These are phyloP conservation scores for Hyphopichia fennica DNA, from an alignment of 1,139 yeast species.

Conservation along the genomic window DNA sequence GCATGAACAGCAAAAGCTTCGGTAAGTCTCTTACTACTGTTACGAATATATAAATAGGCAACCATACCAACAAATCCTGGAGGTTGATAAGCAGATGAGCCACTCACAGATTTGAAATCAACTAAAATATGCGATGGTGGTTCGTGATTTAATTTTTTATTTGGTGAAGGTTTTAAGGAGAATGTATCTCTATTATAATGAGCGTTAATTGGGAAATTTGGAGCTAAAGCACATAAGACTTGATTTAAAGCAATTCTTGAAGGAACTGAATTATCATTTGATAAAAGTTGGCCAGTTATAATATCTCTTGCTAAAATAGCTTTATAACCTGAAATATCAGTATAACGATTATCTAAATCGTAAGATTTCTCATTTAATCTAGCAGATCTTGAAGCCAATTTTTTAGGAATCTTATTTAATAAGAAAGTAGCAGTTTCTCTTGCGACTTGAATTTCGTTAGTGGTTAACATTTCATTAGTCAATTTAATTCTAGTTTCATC, in stretches of 20 bases:
- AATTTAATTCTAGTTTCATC: slow-evolving; percentile 65
- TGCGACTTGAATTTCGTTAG: slow-evolving; percentile 54
- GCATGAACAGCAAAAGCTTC: slow-evolving; percentile 79
- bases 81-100: slow-evolving; percentile 62
- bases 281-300: slow-evolving; percentile 60
- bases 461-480: slow-evolving; percentile 56
- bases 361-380: slow-evolving; percentile 38
- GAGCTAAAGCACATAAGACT: slow-evolving; percentile 68
- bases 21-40: slow-evolving; percentile 63
- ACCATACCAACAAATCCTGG: slow-evolving; percentile 71
- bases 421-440: slow-evolving; percentile 61
- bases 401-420: slow-evolving; percentile 67
- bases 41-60: slow-evolving; percentile 73
- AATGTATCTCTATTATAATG: slow-evolving; percentile 31
- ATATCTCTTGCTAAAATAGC: slow-evolving; percentile 67
- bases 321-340: slow-evolving; percentile 77
- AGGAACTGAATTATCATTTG: slow-evolving; percentile 44
- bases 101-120: slow-evolving; percentile 72
- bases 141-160: slow-evolving; percentile 47
- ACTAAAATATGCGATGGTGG: slow-evolving; percentile 78
- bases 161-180: slow-evolving; percentile 45
- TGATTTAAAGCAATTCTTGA: slow-evolving; percentile 69
- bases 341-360: slow-evolving; percentile 41
- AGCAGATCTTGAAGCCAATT: slow-evolving; percentile 51
- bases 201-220: slow-evolving; percentile 64